Conservation (phyloP, 768 basidiomycete species). For the Mycena kentingensis region DNA sequence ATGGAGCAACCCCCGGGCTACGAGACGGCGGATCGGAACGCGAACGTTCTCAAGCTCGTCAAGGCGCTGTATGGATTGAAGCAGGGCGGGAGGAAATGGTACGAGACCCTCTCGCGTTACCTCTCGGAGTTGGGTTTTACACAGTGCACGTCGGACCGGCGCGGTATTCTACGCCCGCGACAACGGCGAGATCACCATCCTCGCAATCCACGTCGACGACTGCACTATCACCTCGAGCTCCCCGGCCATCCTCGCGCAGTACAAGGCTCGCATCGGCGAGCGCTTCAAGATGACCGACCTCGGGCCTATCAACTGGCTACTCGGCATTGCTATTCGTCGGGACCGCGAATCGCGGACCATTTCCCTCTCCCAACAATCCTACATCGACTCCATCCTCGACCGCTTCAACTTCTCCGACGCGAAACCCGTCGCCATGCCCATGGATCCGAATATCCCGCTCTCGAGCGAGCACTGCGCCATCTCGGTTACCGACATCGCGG, state of each 20-base stretch:
- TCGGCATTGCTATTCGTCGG: slow-evolving; percentile 12
- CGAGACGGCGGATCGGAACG: not conserved
- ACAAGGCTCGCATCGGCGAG: not conserved
- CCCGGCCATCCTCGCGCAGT: too few relatives aligned
- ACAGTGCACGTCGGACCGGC: slow-evolving; percentile 9
- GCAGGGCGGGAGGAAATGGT: slow-evolving; percentile 26
- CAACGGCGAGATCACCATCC: not conserved
- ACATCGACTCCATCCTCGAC: slow-evolving; percentile 8
- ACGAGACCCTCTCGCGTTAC: slow-evolving; percentile 9
- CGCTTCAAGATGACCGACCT: slow-evolving; percentile 8
- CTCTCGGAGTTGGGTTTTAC: slow-evolving; percentile 11
- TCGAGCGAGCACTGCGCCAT: slow-evolving; percentile 6
- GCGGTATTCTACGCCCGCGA: slow-evolving; percentile 11
- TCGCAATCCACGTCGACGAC: slow-evolving; percentile 8
- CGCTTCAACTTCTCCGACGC: slow-evolving; percentile 6
- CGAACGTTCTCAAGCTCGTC: slow-evolving; percentile 20
- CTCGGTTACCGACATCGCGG: slow-evolving; percentile 4
- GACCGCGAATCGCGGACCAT: slow-evolving; percentile 14
- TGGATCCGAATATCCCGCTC: slow-evolving; percentile 5
- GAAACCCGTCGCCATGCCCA: slow-evolving; percentile 7
- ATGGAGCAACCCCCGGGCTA: slow-evolving; percentile 35
- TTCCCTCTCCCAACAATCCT: slow-evolving; percentile 6
- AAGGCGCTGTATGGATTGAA: slow-evolving; percentile 31
- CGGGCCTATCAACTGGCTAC: slow-evolving; percentile 11
- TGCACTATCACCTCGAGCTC: not conserved